phyloP scores from a whole-genome alignment of 768 basidiomycete species.

The Hysterangium stoloniferum region DNA sequence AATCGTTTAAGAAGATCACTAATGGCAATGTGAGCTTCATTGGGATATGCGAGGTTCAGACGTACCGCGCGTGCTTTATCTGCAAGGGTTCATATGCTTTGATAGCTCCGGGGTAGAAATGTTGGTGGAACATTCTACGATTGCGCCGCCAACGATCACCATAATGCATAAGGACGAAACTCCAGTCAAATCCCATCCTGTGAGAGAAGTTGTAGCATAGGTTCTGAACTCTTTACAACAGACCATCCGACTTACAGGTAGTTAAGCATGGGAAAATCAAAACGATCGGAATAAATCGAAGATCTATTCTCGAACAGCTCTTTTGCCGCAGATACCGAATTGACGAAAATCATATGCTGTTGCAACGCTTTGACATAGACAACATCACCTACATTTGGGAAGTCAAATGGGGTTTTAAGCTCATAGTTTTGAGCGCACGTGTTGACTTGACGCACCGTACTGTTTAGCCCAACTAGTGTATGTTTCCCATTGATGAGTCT shows the following conservation, averaged over 20 bases:
- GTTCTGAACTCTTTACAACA: conserved; percentile 20
- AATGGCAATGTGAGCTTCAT: too few species aligned
- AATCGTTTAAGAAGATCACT: too few species aligned
- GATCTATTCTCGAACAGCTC: conserved; percentile 26
- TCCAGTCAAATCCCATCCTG: conserved; percentile 41
- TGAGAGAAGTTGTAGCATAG: conserved; percentile 19
- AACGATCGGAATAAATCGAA: conserved; percentile 24
- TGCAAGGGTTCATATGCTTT: conserved; percentile 29
- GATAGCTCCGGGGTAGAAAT: conserved; percentile 23
- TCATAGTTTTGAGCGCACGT: background rate
- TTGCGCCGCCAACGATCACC: conserved; percentile 24
- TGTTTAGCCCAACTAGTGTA: conserved; percentile 9
- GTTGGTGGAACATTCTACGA: conserved; percentile 24
- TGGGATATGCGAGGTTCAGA: background rate
- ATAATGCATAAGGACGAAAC: conserved; percentile 49
- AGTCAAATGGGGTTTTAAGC: background rate
- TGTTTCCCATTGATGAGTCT: conserved; percentile 9
- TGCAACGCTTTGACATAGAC: conserved; percentile 20
- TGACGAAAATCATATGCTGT: conserved; percentile 19
- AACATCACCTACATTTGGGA: conserved; percentile 18
- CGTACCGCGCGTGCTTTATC: conserved; percentile 32
- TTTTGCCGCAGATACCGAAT: conserved; percentile 18
- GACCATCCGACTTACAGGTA: conserved; percentile 11
- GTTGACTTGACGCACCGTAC: conserved; percentile 4
- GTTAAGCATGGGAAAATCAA: conserved; percentile 16